These are phyloP conservation scores for Citrus medica DNA, from an alignment of 345 rosid genomes.

Conservation along the genomic window DNA sequence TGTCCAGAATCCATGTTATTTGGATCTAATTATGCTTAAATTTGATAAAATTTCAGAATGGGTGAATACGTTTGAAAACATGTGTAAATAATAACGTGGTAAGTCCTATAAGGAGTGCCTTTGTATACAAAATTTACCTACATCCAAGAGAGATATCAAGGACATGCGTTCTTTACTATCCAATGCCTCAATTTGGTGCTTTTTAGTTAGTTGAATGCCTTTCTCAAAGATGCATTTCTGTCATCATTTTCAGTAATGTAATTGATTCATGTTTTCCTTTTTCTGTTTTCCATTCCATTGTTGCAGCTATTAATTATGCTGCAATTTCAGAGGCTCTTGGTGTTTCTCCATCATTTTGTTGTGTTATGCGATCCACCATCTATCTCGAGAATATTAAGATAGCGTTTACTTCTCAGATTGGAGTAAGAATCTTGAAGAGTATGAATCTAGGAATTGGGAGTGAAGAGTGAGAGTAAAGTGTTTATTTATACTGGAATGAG, in stretches of 20 bases:
- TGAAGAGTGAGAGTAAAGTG: fast-evolving
- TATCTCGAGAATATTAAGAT: too few relatives aligned
- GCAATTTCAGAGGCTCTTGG: constrained; percentile 78
- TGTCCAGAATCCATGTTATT: neutral
- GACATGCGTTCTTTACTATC: neutral
- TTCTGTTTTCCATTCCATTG: neutral
- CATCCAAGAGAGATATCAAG: neutral
- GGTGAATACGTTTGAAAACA: neutral
- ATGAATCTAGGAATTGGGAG: too few relatives aligned
- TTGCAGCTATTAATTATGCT: constrained; percentile 75
- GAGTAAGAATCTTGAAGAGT: too few relatives aligned
- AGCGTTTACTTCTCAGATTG: too few relatives aligned
- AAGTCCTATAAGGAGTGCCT: neutral
- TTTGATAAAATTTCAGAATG: neutral
- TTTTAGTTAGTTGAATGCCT: constrained; percentile 1
- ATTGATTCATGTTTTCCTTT: neutral
- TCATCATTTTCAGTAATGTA: neutral
- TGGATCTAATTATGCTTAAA: neutral
- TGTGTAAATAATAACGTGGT: neutral
- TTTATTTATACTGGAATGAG: fast-evolving
- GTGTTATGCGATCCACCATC: too few relatives aligned
- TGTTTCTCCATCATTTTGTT: constrained; percentile 50
- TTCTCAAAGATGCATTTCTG: neutral
- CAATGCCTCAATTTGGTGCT: neutral
- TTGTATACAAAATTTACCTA: neutral